Percentiles rank a stretch among this genome's conserved stretches.
These are phyloP conservation scores for Adansonia gregorii DNA, from an alignment of 441 rosid genomes.

Conservation along the genomic window DNA sequence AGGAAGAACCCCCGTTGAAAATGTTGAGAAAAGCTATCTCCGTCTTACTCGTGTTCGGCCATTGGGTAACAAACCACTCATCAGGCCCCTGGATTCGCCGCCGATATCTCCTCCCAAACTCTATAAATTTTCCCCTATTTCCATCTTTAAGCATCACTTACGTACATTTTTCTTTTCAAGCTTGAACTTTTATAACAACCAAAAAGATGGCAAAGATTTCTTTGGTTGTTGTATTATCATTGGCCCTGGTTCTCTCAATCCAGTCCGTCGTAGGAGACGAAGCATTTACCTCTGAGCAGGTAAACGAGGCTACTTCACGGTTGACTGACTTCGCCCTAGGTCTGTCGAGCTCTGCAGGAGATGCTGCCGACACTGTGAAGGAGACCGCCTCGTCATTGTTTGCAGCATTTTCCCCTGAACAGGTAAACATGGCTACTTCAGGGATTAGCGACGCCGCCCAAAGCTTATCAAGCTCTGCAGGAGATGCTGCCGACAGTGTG, in stretches of 20 bases:
- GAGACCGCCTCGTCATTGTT: not conserved
- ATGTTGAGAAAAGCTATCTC: not conserved
- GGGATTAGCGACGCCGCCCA: not conserved
- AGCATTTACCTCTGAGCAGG: not conserved
- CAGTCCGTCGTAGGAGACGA: not conserved
- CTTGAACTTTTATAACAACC: not conserved
- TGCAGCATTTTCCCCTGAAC: not conserved
- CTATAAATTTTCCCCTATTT: not conserved
- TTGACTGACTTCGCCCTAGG: not conserved
- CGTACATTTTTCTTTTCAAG: not conserved
- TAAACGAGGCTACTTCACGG: not conserved
- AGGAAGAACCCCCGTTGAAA: not conserved
- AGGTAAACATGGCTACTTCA: not conserved
- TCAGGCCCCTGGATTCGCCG: not conserved
- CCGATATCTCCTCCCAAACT: not conserved
- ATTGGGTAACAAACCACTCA: not conserved
- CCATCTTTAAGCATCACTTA: not conserved
- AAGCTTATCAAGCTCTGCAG: not conserved
- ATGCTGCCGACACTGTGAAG: not conserved
- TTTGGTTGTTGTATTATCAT: constrained; percentile 18
- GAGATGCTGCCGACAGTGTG: not conserved
- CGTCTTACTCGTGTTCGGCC: not conserved
- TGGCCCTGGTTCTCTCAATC: constrained; percentile 22
- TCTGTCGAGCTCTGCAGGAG: not conserved
- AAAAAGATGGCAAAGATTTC: constrained; percentile 32